A percentile compares a stretch with the other conserved stretches of the same genome.
These are phyloP conservation scores for Stagonosporopsis cucurbitacearum DNA, from an alignment of 2,329 filamentous ascomycete species.

Conservation along the genomic window DNA sequence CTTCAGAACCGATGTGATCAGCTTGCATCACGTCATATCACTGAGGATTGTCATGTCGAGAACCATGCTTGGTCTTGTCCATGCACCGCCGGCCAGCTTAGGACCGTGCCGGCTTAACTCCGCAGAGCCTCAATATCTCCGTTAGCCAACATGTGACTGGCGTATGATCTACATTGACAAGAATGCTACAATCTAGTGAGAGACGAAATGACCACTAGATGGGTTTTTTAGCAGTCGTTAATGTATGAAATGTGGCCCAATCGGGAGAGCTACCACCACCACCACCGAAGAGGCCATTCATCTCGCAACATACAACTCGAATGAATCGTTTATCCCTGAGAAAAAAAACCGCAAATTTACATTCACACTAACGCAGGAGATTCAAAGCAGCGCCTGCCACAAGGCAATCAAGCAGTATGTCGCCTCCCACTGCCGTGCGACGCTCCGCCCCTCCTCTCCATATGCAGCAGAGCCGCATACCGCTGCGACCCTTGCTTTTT, in stretches of 20 bases:
- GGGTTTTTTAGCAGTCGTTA: background rate
- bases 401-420: background rate
- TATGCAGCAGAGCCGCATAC: conserved; percentile 1
- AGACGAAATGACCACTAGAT: background rate
- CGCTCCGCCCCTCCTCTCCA: background rate
- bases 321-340: background rate
- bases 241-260: background rate
- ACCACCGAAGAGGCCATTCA: background rate
- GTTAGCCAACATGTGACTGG: background rate
- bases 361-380: background rate
- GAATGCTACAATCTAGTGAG: background rate
- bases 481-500: background rate
- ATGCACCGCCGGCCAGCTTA: background rate
- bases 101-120: background rate
- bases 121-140: background rate
- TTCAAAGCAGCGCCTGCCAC: background rate
- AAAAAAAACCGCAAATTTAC: background rate
- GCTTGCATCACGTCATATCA: background rate
- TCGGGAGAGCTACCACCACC: background rate
- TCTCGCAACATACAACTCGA: background rate
- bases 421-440: background rate
- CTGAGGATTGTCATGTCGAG: background rate
- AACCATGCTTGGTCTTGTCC: background rate
- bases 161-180: background rate
- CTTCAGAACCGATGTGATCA: background rate